Evolutionary conservation across 371 early-diverging fungal genomes (phyloP), one percentile per base, ranked within the genome.

Genomic region (Smittium mucronatum): DNA sequence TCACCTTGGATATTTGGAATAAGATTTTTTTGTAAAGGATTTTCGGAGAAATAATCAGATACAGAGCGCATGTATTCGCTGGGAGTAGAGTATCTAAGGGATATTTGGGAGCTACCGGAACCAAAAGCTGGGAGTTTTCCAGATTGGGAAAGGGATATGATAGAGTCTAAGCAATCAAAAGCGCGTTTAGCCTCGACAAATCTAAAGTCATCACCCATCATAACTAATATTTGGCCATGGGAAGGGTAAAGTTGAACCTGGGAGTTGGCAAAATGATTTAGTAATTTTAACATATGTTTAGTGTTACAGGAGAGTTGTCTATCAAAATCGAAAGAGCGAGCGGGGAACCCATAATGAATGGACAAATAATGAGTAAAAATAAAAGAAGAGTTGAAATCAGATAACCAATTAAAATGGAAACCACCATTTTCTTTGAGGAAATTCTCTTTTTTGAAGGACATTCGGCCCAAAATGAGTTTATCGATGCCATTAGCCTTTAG

Each of bases 181-280:
- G 70, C 75, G n/a, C 69, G 61, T 36, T 58, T 35, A 0, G 78
- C 78, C 0, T 64, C 26, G 2, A 68, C 57, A 36, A 70, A 78
- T 31, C 78, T 69, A 33, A 78, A 73, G 30, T 78, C 78, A 58
- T 78, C 78, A 63, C 78, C 78, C 73, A 78, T 78, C 74, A 78
- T 78, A 57, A 78, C 73, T 71, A 78, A 58, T 1, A 78, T 64
- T 15, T 78, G 78, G 25, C 76, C 76, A 60, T 77, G 78, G 0
- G 57, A 70, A 35, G 78, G 78, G 31, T 78, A 78, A 73, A 75
- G 70, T 34, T 69, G 36, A n/a, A 71, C 71, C 59, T 78, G 75
- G 21, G 63, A 29, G 36, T 66, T 67, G 29, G 73, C 78, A 36
- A 73, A 68, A 34, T 36, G n/a, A 34, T 32, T 47, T 64, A 78